Evolutionary conservation across 495 filamentous ascomycete genomes (phyloP), one percentile per base, ranked within the genome.

Genomic region (Hyaloscypha bicolor): DNA sequence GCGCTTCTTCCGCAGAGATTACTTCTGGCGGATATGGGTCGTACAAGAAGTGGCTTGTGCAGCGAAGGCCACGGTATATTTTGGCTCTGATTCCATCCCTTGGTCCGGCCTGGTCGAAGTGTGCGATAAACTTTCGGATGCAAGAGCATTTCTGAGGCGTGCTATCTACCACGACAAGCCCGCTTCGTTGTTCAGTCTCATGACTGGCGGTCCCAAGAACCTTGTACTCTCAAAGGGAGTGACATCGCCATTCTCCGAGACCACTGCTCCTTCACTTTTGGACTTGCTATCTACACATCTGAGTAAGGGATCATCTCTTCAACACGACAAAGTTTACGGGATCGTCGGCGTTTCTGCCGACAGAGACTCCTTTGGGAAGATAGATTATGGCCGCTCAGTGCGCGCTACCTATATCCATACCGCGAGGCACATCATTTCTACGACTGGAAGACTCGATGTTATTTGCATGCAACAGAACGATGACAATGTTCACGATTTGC

Each of bases 1-100:
- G 2, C 4, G 14, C 3, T 31, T 55, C 53, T 55, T 55, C 53
- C 53, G 53, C 9, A 3, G 53, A 55, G 53, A 31, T 29, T 55
- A 55, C 53, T 55, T 25, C 22, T 55, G 53, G 53, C 53, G 53
- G 5, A 55, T 55, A 25, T 55, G 53, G 53, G 53, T 55, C 25
- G 53, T 55, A 55, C 53, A 55, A 55, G 53, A 55, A 16, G 53
- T 55, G 8, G 29, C 21, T 4, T 55, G 22, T 19, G 29, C 21
- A 29, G 14, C 21, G 14, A 55, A 55, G 3, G 53, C 53, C 29
- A 31, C 29, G 2, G 29, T 55, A 9, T 55, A 55, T n/a, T 55
- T 6, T 31, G 53, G 53, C 14, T 55, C 53, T 25, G 53, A 55
- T 55, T 55, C 53, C 21, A 55, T 55, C 8, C 21, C 53, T 55